Percentiles rank a stretch among this genome's conserved stretches.
These are phyloP conservation scores for Epichloe coenophiala DNA, from an alignment of 2,329 filamentous ascomycete genomes.

Conservation along the genomic window DNA sequence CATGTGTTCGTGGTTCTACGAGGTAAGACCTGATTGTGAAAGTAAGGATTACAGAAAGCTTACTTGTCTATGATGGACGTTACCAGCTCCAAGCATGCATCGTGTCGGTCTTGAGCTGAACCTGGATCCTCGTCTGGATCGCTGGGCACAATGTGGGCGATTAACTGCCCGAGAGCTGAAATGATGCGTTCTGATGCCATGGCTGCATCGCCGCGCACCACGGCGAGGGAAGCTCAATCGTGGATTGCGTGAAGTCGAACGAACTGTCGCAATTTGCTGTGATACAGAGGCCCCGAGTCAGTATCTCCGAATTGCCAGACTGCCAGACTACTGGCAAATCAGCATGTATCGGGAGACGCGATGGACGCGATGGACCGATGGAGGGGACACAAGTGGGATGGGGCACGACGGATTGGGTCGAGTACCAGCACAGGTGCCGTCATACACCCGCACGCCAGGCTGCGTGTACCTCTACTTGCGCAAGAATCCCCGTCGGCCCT, in stretches of 20 bases:
- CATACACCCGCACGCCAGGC: no score
- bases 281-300: no score
- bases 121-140: constrained; percentile 53
- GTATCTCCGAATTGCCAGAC: no score
- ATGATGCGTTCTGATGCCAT: constrained; percentile 57
- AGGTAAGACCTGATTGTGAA: background rate
- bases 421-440: constrained; percentile 10
- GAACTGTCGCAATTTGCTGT: no score
- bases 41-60: background rate
- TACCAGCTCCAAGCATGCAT: constrained; percentile 42
- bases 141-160: constrained; percentile 58
- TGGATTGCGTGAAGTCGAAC: background rate
- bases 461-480: background rate
- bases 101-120: constrained; percentile 54
- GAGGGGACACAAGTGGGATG: constrained; percentile 8
- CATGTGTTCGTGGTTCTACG: background rate
- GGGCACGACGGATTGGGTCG: constrained; percentile 4
- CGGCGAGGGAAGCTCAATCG: background rate
- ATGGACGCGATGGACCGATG: constrained; percentile 12
- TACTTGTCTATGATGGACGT: constrained; percentile 39
- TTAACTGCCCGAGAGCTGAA: constrained; percentile 65
- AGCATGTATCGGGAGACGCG: constrained; percentile 11
- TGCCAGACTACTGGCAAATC: background rate
- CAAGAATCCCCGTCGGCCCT: background rate
- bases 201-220: constrained; percentile 30